Conservation (phyloP, 129 eudicot genomes). For the Artemisia argyi region DNA sequence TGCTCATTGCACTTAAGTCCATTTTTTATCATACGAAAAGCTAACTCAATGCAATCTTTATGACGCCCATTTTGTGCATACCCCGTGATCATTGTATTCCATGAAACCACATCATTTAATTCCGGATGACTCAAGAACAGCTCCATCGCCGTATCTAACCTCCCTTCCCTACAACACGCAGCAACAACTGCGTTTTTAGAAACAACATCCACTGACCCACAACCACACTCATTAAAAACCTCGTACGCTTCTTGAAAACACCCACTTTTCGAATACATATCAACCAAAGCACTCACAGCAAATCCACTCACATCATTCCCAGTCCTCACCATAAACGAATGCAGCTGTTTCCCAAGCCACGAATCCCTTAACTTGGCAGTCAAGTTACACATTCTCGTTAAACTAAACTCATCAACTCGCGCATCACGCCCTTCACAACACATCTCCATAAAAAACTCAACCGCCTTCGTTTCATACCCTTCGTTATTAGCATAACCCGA, state of each 20-base stretch:
- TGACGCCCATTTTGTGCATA: conserved; percentile 59
- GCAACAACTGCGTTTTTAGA: conserved; percentile 87
- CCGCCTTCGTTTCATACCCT: conserved; percentile 54
- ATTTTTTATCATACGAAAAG: conserved; percentile 46
- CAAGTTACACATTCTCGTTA: conserved; percentile 81
- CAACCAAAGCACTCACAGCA: conserved; percentile 68
- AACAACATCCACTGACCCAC: conserved; percentile 49
- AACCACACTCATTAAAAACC: conserved; percentile 47
- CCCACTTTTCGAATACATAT: conserved; percentile 91
- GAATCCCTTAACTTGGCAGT: conserved; percentile 48
- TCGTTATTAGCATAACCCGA: conserved; percentile 59
- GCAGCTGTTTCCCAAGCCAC: conserved; percentile 63
- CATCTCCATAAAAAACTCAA: conserved; percentile 65
- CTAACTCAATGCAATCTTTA: conserved; percentile 51
- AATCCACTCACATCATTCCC: conserved; percentile 54
- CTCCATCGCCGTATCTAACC: conserved; percentile 52
- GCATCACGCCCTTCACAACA: conserved; percentile 31
- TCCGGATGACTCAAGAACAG: conserved; percentile 48
- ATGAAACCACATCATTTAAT: conserved; percentile 69
- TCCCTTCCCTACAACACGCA: conserved; percentile 84
- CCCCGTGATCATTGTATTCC: conserved; percentile 87
- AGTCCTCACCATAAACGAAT: conserved; percentile 74
- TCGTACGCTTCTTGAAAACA: conserved; percentile 59
- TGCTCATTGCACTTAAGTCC: conserved; percentile 64
- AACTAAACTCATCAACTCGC: conserved; percentile 63